Base-by-base conservation (phyloP, 768 basidiomycete species). In the Mycena haematopus region DNA sequence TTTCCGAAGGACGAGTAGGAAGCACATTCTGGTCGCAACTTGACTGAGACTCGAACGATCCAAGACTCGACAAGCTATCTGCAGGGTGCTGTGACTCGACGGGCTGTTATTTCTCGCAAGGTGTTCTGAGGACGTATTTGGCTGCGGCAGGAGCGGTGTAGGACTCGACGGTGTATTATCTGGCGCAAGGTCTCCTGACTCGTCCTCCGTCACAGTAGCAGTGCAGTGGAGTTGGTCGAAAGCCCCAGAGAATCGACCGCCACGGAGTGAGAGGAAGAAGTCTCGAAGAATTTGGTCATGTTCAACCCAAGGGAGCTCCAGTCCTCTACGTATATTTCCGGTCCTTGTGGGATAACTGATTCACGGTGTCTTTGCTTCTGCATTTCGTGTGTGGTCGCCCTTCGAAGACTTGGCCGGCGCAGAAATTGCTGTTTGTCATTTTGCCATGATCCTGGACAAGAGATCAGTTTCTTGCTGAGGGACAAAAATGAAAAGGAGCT, bases 321-420 rank as follows among this genome's bases (percentile, higher is more conserved):
- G 31, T 67, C 65, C 51, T 67, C 58, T n/a, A 67, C 54, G 46
- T 63, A 67, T 25, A 66, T 66, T 60, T 53, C 38, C 6, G 61
- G 58, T 2, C 36, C 36, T 36, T 57, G 58, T 7, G 55, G 49
- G 19, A 50, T 42, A n/a, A 36, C 21, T 4, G 58, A 7, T 22
- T 61, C 36, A 50, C 47, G 62, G 40, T 31, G 19, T 11, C 29
- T 47, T 29, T 60, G 60, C 52, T 57, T 51, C 29, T 38, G 46
- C 25, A 42, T 10, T 53, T 47, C 44, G 27, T 45, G 56, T 9
- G 59, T 36, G 49, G 29, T 44, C 38, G 65, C 61, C 24, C 27
- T 60, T 6, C 50, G 19, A 31, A 67, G 62, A 51, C 62, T 67
- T 5, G 65, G 65, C 21, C 62, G 65, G 21, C 62, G 65, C 27